phyloP scores from a whole-genome alignment of 2,329 filamentous ascomycete species.

The Epichloe baconii region DNA sequence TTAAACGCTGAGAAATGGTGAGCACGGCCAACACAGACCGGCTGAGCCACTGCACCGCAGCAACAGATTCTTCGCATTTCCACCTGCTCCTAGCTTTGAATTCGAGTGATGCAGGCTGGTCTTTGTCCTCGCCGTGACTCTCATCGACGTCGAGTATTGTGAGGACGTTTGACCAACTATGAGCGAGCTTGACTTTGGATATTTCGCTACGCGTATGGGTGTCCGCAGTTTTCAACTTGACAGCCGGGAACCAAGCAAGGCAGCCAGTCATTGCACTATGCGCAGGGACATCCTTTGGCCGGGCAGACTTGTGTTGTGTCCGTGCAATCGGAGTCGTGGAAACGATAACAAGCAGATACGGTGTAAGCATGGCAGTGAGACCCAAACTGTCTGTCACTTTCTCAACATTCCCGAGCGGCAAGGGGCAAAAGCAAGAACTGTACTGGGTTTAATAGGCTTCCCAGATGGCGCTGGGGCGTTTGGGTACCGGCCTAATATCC shows the following conservation, averaged over 20 bases:
- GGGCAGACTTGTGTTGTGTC: constrained; percentile 85
- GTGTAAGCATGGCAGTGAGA: constrained; percentile 87
- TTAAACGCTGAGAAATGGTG: constrained; percentile 84
- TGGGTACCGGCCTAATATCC: constrained; percentile 86
- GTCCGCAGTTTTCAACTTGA: constrained; percentile 72
- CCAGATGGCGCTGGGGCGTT: constrained; percentile 47
- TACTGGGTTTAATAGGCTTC: constrained; percentile 76
- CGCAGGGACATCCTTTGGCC: constrained; percentile 80
- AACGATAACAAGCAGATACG: constrained; percentile 89
- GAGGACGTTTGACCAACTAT: constrained; percentile 97
- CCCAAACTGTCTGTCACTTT: constrained; percentile 78
- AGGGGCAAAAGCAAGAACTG: constrained; percentile 79
- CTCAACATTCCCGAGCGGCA: constrained; percentile 90
- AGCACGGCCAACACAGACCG: constrained; percentile 82
- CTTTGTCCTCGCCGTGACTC: constrained; percentile 50
- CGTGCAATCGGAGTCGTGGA: constrained; percentile 94
- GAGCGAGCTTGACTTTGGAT: constrained; percentile 78
- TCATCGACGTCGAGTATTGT: constrained; percentile 85
- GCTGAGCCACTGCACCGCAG: constrained; percentile 92
- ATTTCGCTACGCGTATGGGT: constrained; percentile 51
- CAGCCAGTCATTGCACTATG: constrained; percentile 91
- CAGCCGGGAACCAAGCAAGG: constrained; percentile 92
- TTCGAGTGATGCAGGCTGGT: constrained; percentile 63
- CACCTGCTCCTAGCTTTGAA: constrained; percentile 80
- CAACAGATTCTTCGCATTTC: constrained; percentile 90